A percentile compares a stretch with the other conserved stretches of the same genome.
Evolutionary conservation across 306 rosid species (phyloP).

Genomic region (Gastrolobium villosum): DNA sequence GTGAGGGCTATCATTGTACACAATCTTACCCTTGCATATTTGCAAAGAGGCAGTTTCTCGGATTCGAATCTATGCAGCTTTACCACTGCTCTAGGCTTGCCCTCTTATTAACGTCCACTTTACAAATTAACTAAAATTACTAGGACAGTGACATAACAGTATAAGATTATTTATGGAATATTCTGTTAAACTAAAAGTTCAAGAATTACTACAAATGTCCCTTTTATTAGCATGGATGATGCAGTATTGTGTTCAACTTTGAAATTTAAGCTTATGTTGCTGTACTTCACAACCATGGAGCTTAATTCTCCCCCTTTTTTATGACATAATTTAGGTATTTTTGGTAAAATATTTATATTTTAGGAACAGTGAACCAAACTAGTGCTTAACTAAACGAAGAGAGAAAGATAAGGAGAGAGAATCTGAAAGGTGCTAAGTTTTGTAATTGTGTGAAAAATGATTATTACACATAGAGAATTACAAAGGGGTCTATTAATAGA

Average conservation of each 20-base stretch:
- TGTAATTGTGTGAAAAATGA: too few species aligned
- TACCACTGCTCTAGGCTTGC: too few species aligned
- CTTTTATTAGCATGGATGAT: neutral
- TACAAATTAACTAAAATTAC: neutral
- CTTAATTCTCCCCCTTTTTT: constrained; percentile 10
- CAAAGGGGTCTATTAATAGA: too few species aligned
- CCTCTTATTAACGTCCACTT: neutral
- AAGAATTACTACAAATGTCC: neutral
- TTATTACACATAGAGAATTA: too few species aligned
- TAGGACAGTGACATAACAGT: neutral
- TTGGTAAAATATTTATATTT: neutral
- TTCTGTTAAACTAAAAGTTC: neutral
- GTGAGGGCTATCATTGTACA: too few species aligned
- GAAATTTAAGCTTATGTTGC: neutral
- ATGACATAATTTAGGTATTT: neutral
- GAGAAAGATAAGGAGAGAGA: too few species aligned
- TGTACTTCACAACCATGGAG: neutral
- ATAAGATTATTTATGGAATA: neutral
- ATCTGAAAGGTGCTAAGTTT: too few species aligned
- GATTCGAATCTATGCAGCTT: too few species aligned
- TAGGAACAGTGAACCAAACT: constrained; percentile 1
- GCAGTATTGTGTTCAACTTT: neutral
- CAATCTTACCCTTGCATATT: too few species aligned
- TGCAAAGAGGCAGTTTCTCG: too few species aligned
- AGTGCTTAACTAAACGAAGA: too few species aligned